phyloP scores from a whole-genome alignment of 345 rosid genomes.

The Moringa oleifera region DNA sequence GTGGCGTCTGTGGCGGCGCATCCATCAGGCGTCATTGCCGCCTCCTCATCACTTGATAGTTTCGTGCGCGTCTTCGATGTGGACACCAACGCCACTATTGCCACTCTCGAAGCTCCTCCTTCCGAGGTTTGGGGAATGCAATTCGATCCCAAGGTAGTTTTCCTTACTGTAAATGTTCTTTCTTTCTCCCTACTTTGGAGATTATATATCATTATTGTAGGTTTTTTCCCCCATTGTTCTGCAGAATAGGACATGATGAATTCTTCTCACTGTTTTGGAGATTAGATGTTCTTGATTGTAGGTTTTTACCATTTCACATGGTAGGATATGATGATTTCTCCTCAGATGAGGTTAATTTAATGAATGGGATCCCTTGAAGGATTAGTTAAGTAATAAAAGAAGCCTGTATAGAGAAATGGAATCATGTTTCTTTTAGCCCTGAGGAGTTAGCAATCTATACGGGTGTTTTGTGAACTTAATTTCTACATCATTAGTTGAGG shows the following conservation, averaged over 20 bases:
- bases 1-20: constrained; percentile 95
- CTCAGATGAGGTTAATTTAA: background rate
- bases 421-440: background rate
- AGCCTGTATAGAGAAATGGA: background rate
- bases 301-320: background rate
- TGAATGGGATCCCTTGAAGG: background rate
- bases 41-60: constrained; percentile 94
- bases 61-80: constrained; percentile 92
- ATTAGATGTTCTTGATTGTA: too few species aligned
- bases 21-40: constrained; percentile 90
- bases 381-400: background rate
- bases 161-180: background rate
- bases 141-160: constrained; percentile 76
- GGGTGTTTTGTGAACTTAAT: background rate
- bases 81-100: constrained; percentile 84
- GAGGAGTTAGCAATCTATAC: background rate
- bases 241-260: background rate
- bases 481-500: too few species aligned
- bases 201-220: too few species aligned
- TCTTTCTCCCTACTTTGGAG: background rate
- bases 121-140: constrained; percentile 98
- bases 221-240: background rate
- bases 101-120: constrained; percentile 91
- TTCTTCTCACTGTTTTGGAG: background rate
- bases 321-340: background rate